A percentile compares a stretch with the other conserved stretches of the same genome.
phyloP scores from a whole-genome alignment of 352 stramenopile species.

The Phytophthora boehmeriae region DNA sequence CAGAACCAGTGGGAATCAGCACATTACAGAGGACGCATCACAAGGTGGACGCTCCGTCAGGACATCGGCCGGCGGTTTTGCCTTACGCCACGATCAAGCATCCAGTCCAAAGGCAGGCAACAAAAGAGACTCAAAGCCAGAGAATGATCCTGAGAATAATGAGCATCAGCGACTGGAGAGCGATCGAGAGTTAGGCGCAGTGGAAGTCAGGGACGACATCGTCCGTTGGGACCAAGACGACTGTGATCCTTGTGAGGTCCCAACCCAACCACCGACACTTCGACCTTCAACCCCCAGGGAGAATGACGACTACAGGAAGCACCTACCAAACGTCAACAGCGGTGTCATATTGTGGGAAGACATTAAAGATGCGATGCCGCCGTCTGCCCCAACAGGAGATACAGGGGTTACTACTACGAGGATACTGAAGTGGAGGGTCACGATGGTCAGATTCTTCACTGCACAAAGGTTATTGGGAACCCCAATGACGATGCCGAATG shows the following conservation, averaged over 20 bases:
- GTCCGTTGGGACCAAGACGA: slow-evolving; percentile 27
- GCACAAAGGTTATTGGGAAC: neutral
- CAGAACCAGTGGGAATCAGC: neutral
- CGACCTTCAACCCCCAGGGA: slow-evolving; percentile 9
- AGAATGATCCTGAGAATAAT: neutral
- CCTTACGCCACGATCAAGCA: neutral
- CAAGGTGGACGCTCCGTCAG: no score
- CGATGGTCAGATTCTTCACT: neutral
- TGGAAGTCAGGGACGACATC: slow-evolving; percentile 3
- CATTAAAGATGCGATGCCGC: neutral
- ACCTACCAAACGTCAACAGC: slow-evolving; percentile 12
- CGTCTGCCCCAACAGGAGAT: neutral
- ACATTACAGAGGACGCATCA: neutral
- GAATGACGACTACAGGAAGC: slow-evolving; percentile 13
- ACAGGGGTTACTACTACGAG: neutral
- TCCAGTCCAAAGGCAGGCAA: neutral
- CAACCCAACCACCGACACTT: slow-evolving; percentile 18
- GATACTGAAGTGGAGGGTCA: neutral
- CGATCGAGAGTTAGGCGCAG: neutral
- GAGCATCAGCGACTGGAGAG: neutral
- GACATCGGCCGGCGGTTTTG: no score
- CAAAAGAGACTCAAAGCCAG: neutral
- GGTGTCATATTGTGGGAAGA: slow-evolving; percentile 13
- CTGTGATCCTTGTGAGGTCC: slow-evolving; percentile 23
- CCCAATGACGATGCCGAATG: neutral